Base-by-base conservation (phyloP, 2,329 filamentous ascomycete species). In the Arthroderma sp. region DNA sequence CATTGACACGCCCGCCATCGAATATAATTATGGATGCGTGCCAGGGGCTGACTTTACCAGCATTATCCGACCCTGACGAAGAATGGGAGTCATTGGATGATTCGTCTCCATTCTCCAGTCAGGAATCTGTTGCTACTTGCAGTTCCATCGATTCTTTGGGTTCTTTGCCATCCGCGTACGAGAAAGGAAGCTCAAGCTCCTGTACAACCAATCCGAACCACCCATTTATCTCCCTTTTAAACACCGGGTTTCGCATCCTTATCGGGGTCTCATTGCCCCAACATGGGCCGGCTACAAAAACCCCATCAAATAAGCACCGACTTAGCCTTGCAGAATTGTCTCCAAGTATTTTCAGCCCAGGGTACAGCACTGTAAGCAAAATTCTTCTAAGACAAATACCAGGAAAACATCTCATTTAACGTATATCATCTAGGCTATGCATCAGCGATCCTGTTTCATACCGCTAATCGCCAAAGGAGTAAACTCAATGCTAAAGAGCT, bases 401-500 rank as follows among this genome's bases (percentile, higher is more conserved):
- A 39, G 19, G 6, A 39, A 23, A 4, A 13, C 2, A 7, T 38
- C 8, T 39, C 23, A 44, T 17, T 25, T 38, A 17, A 38, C 17
- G 2, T 17, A 21, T 19, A 15, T 52, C 52, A 23, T 3, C 51
- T 25, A 74, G 72, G 67, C 65, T 35, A 67, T 73, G 58, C 66
- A 64, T 37, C 68, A 73, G 60, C 64, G 72, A 35, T 65, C 64
- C 8, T 63, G 63, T 5, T 66, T 71, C 6, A 67, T 73, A 2
- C 65, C 70, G 1, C 64, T 66, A 4, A 64, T 73, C 15, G 63
- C 66, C 0, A 72, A 69, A 59, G 68, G 71, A 4, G 60, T 74
- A 25, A 58, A 62, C 2, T 66, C 64, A 1, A 65, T 73, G 49
- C 41, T 74, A 11, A 61, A 64, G 13, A 60, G 56, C 15, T 63